Evolutionary conservation across 2,329 filamentous ascomycete genomes (phyloP).

Genomic region (Fusarium transvaalense): DNA sequence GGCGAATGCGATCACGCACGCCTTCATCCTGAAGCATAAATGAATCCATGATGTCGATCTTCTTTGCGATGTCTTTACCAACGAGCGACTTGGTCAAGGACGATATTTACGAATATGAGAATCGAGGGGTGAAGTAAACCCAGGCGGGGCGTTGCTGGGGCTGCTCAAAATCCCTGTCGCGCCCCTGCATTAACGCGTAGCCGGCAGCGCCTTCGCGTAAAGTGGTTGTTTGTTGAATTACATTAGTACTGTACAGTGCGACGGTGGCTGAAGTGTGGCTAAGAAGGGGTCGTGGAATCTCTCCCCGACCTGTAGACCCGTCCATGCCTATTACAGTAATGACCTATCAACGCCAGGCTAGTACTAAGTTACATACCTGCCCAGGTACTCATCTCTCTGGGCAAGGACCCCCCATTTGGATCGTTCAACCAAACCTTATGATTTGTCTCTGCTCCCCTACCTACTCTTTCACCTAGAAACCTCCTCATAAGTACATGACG

Average conservation of each 20-base stretch:
- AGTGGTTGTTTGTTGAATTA: slow-evolving; percentile 32
- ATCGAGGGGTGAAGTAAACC: slow-evolving; percentile 37
- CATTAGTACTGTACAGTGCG: too few relatives aligned
- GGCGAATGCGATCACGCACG: slow-evolving; percentile 83
- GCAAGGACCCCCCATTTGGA: slow-evolving; percentile 8
- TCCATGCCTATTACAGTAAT: slow-evolving; percentile 25
- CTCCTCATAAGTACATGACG: slow-evolving; percentile 1
- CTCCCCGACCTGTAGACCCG: slow-evolving; percentile 14
- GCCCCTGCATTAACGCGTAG: slow-evolving; percentile 37
- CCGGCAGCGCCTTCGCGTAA: slow-evolving; percentile 41
- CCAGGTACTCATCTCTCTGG: not conserved
- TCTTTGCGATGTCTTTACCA: slow-evolving; percentile 20
- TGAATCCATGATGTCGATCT: slow-evolving; percentile 71
- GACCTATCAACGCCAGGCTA: slow-evolving; percentile 15
- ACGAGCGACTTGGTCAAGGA: slow-evolving; percentile 18
- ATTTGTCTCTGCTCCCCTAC: slow-evolving; percentile 5
- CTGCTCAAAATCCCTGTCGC: slow-evolving; percentile 35
- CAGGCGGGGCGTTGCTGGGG: slow-evolving; percentile 38
- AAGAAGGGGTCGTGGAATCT: not conserved
- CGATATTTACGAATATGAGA: slow-evolving; percentile 17
- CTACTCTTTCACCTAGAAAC: not conserved
- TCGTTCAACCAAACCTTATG: slow-evolving; percentile 6
- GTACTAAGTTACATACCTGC: slow-evolving; percentile 4
- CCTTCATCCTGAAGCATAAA: slow-evolving; percentile 86
- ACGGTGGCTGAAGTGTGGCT: slow-evolving; percentile 26